A percentile compares a stretch with the other conserved stretches of the same genome.
Conservation (phyloP, 2,329 filamentous ascomycete genomes). For the Colletotrichum sp. region DNA sequence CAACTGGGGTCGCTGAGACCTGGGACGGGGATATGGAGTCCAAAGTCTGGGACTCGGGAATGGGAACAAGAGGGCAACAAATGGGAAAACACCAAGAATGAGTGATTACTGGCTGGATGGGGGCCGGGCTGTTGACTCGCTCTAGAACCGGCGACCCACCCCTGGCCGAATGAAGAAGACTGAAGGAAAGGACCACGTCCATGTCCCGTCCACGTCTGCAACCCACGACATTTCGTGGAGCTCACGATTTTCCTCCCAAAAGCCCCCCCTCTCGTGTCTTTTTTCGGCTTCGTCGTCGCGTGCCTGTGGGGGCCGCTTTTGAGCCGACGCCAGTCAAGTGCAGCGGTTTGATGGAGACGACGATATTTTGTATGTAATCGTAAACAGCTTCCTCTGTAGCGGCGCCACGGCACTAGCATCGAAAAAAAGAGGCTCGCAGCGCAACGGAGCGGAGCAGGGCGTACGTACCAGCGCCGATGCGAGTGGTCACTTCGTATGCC, state of each 20-base stretch:
- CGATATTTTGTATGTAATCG: slow-evolving; percentile 13
- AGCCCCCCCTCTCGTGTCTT: background rate
- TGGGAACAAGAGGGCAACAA: background rate
- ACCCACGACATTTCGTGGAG: background rate
- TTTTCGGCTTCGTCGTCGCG: slow-evolving; percentile 4
- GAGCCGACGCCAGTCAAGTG: background rate
- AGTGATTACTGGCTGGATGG: background rate
- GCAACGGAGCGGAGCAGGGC: background rate
- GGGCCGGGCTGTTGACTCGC: slow-evolving; percentile 19
- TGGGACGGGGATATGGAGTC: background rate
- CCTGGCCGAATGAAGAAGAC: background rate
- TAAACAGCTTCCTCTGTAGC: background rate
- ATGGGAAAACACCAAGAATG: background rate
- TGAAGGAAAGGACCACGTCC: background rate
- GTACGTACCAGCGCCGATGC: background rate
- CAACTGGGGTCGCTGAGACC: background rate
- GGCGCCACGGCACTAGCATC: background rate
- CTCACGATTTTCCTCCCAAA: background rate
- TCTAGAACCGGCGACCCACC: slow-evolving; percentile 7
- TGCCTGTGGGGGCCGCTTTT: slow-evolving; percentile 8
- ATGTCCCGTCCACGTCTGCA: background rate
- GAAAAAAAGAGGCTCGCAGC: background rate
- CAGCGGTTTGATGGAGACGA: slow-evolving; percentile 9
- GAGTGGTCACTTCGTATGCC: background rate
- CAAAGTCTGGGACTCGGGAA: background rate